Percentiles rank a stretch among this genome's conserved stretches.
phyloP scores from a whole-genome alignment of 139 green algal genomes.

The Gonium pectorale region DNA sequence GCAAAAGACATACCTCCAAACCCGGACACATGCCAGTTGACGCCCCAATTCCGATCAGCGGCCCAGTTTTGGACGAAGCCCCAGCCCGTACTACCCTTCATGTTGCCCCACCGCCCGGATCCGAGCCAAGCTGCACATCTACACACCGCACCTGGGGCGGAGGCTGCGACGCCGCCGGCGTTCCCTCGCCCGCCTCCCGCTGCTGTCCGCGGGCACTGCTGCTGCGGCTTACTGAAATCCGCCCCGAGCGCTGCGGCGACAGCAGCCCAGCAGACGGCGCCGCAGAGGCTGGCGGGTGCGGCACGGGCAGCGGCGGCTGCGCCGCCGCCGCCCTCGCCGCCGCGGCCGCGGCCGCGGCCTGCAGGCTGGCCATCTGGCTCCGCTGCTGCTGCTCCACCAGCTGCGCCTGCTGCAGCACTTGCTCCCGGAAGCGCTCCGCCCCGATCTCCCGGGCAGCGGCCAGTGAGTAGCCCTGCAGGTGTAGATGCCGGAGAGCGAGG shows the following conservation, averaged over 20 bases:
- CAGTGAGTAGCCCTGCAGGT: slow-evolving; percentile 9
- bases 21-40: no score
- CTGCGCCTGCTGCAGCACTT: not conserved
- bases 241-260: no score
- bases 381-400: not conserved
- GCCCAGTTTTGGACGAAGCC: no score
- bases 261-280: no score
- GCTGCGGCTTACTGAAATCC: not conserved
- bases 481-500: not conserved
- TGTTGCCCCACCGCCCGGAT: no score
- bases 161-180: not conserved
- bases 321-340: no score
- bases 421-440: not conserved
- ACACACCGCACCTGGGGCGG: not conserved
- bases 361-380: not conserved
- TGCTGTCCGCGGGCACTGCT: not conserved
- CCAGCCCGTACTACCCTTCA: no score
- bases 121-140: no score
- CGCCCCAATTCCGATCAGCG: no score
- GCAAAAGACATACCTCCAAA: no score
- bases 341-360: no score
- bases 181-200: not conserved
- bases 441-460: not conserved
- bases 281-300: not conserved
- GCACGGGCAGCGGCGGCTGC: not conserved